Evolutionary conservation across 2,329 filamentous ascomycete species (phyloP).

Genomic region (Stromatinia cepivora): DNA sequence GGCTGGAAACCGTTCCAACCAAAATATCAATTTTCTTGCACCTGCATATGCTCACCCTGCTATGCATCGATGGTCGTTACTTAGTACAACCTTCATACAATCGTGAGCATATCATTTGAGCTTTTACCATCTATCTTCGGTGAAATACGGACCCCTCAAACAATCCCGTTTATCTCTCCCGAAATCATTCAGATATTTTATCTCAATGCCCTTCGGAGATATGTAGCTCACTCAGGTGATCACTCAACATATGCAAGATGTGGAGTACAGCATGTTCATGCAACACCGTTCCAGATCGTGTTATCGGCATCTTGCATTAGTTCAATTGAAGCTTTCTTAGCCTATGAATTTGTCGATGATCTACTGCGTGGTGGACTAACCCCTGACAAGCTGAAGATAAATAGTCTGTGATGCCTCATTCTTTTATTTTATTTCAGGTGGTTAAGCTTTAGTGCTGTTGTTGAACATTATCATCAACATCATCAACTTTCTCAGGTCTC

Average conservation of each 20-base stretch:
- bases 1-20: neutral
- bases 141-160: neutral
- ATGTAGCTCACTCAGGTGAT: slow-evolving; percentile 11
- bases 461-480: too few species aligned
- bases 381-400: slow-evolving; percentile 2
- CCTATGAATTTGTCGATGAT: neutral
- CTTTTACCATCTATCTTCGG: neutral
- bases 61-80: neutral
- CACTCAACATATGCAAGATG: slow-evolving; percentile 20
- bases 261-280: slow-evolving; percentile 13
- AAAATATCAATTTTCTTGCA: neutral
- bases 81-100: neutral
- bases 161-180: neutral
- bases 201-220: neutral
- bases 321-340: slow-evolving; percentile 13
- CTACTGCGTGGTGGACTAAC: neutral
- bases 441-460: neutral
- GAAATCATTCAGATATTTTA: neutral
- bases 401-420: neutral
- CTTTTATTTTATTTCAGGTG: neutral
- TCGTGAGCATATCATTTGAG: neutral
- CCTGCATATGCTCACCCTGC: neutral
- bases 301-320: slow-evolving; percentile 21
- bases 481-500: too few species aligned
- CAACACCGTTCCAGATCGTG: slow-evolving; percentile 10